Percentiles rank a stretch among this genome's conserved stretches.
Conservation (phyloP, 495 filamentous ascomycete genomes). For the Sabuloglossum arenarium region DNA sequence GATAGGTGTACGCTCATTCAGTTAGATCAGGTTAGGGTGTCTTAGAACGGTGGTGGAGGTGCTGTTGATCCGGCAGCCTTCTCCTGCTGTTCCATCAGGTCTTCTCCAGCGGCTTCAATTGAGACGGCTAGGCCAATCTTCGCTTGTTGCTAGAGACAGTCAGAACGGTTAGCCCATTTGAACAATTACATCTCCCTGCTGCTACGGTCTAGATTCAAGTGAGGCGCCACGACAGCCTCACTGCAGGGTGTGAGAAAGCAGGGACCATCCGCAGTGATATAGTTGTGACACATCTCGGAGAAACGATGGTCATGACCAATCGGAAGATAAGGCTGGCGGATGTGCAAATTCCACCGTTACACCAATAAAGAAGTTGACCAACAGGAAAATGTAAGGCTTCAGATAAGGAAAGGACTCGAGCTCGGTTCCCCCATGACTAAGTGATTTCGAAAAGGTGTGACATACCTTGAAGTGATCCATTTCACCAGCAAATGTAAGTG, state of each 20-base stretch:
- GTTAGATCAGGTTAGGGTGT: not conserved
- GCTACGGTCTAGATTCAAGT: not conserved
- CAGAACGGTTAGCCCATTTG: conserved; percentile 9
- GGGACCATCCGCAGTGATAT: too few species aligned
- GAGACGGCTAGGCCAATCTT: conserved; percentile 90
- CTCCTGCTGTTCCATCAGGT: conserved; percentile 85
- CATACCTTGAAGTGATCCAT: conserved; percentile 92
- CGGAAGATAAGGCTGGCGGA: not conserved
- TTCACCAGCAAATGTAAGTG: conserved; percentile 86
- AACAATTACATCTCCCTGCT: not conserved
- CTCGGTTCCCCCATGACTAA: not conserved
- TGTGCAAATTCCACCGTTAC: not conserved
- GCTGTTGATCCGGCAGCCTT: conserved; percentile 27
- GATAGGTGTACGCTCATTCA: not conserved
- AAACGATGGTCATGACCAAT: not conserved
- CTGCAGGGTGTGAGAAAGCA: not conserved
- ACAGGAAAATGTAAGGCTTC: not conserved
- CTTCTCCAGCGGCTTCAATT: conserved; percentile 75
- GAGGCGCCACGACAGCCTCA: not conserved
- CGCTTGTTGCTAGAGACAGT: conserved; percentile 51
- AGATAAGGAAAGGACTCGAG: not conserved
- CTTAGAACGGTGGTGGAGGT: conserved; percentile 32
- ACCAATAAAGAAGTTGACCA: not conserved
- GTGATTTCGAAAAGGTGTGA: conserved; percentile 2
- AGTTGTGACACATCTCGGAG: not conserved